Evolutionary conservation across 2,329 filamentous ascomycete genomes (phyloP).

Genomic region (Nemania abortiva): DNA sequence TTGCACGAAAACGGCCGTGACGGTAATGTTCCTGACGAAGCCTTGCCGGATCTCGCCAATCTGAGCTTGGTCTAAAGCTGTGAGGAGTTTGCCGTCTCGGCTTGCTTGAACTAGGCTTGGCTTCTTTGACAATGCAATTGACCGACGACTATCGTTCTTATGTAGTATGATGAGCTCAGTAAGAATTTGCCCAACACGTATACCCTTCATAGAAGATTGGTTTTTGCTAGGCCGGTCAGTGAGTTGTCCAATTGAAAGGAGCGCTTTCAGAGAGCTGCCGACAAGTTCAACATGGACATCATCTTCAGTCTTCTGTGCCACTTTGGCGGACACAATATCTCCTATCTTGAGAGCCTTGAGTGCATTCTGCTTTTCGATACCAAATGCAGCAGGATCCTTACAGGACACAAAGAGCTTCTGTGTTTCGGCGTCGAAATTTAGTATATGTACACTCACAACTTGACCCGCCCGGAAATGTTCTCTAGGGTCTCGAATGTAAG

Average conservation of each 20-base stretch:
- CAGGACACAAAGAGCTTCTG: conserved; percentile 88
- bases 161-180: conserved; percentile 87
- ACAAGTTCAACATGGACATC: conserved; percentile 82
- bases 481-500: conserved; percentile 88
- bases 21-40: conserved; percentile 86
- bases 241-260: conserved; percentile 81
- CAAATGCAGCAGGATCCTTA: conserved; percentile 86
- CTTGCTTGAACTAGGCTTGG: conserved; percentile 82
- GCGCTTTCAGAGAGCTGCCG: conserved; percentile 79
- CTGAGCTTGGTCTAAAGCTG: conserved; percentile 76
- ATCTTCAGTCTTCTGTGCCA: conserved; percentile 83
- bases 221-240: conserved; percentile 84
- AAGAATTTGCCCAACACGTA: conserved; percentile 85
- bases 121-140: conserved; percentile 84
- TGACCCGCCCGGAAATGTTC: conserved; percentile 93
- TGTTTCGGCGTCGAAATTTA: conserved; percentile 79
- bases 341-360: conserved; percentile 81
- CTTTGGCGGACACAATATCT: conserved; percentile 79
- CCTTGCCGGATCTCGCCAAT: conserved; percentile 77
- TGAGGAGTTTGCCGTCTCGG: conserved; percentile 78
- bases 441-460: conserved; percentile 89
- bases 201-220: conserved; percentile 79
- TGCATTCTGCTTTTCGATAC: conserved; percentile 78
- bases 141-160: conserved; percentile 81
- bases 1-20: conserved; percentile 86